A percentile compares a stretch with the other conserved stretches of the same genome.
phyloP scores from a whole-genome alignment of 768 basidiomycete genomes.

The Postia placenta region DNA sequence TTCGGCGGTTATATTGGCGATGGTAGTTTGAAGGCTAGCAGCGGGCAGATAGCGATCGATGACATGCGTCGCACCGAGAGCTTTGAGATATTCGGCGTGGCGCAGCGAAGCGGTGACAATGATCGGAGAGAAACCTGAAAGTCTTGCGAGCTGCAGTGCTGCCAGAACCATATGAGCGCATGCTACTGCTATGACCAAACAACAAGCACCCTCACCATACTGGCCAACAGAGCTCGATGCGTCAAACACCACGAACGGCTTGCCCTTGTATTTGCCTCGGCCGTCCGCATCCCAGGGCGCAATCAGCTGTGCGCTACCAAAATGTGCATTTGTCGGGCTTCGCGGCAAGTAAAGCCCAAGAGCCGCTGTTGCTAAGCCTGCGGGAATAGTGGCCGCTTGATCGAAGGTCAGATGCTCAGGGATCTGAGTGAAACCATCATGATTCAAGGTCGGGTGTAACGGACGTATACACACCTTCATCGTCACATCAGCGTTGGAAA shows the following conservation, averaged over 20 bases:
- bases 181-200: no score
- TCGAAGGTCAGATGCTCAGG: constrained; percentile 32
- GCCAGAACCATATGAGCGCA: not conserved
- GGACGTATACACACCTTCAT: constrained; percentile 20
- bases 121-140: constrained; percentile 27
- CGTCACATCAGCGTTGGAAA: constrained; percentile 13
- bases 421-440: no score
- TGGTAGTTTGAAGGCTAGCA: constrained; percentile 1
- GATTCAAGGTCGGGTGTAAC: no score
- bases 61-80: constrained; percentile 25
- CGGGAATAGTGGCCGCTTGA: constrained; percentile 34
- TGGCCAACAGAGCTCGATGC: constrained; percentile 24
- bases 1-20: constrained; percentile 8
- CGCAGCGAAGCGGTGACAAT: constrained; percentile 23
- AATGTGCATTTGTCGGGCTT: not conserved
- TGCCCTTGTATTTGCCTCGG: constrained; percentile 23
- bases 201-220: constrained; percentile 16
- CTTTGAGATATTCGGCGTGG: constrained; percentile 17
- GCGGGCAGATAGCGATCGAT: constrained; percentile 16
- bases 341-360: constrained; percentile 6
- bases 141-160: constrained; percentile 19
- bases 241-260: constrained; percentile 26
- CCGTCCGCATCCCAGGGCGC: constrained; percentile 22
- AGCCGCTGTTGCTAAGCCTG: constrained; percentile 25
- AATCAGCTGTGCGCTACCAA: constrained; percentile 20